Conservation (phyloP, 192 early-diverging fungal genomes). For the Pilaira anomala region DNA sequence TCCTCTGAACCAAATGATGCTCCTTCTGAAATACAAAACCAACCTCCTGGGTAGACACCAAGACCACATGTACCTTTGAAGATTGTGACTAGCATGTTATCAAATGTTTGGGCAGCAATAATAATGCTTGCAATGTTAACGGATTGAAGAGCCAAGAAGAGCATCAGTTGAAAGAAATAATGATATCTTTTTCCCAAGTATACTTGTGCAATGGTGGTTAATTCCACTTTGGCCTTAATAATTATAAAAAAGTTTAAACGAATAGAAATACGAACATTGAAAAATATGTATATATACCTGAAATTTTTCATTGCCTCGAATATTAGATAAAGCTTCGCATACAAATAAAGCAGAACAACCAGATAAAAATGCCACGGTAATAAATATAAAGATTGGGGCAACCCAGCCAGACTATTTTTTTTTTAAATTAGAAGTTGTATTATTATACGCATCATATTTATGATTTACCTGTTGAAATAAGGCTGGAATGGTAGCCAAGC, state of each 20-base stretch:
- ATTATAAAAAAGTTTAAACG: not conserved
- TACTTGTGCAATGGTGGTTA: conserved; percentile 63
- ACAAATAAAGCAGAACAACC: conserved; percentile 63
- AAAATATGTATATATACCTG: conserved; percentile 38
- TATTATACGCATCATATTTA: not conserved
- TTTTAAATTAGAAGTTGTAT: not conserved
- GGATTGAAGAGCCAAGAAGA: conserved; percentile 67
- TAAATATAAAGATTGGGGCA: conserved; percentile 47
- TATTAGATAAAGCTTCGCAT: conserved; percentile 63
- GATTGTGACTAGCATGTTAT: conserved; percentile 57
- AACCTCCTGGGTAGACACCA: conserved; percentile 52
- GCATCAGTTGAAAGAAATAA: conserved; percentile 55
- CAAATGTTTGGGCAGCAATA: conserved; percentile 66
- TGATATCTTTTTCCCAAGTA: conserved; percentile 65
- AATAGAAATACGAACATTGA: not conserved
- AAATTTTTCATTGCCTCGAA: conserved; percentile 68
- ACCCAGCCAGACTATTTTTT: conserved; percentile 39
- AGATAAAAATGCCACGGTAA: conserved; percentile 57
- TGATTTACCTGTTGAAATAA: conserved; percentile 54
- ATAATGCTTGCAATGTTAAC: conserved; percentile 72
- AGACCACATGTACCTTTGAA: conserved; percentile 67
- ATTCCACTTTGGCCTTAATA: conserved; percentile 59
- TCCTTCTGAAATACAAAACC: conserved; percentile 58
- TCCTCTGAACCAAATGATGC: conserved; percentile 49
- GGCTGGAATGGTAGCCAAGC: conserved; percentile 42